phyloP scores from a whole-genome alignment of 495 filamentous ascomycete species.

The Trichoderma gamsii region DNA sequence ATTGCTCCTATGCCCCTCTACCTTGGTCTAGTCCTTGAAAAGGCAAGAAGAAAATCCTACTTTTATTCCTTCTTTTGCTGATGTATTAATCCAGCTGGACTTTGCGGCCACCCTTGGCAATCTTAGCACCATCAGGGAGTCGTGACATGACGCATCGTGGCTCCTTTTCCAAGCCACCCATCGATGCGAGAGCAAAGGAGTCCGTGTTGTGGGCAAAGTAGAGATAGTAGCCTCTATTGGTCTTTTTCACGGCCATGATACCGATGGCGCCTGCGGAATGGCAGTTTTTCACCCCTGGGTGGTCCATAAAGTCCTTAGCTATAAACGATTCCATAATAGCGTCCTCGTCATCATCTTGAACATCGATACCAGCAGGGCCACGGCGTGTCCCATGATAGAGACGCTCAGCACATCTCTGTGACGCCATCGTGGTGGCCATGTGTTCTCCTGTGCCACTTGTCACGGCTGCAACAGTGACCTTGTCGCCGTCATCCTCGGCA shows the following conservation, averaged over 20 bases:
- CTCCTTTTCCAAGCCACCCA: constrained; percentile 65
- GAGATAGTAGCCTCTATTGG: constrained; percentile 59
- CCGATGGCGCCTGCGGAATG: constrained; percentile 72
- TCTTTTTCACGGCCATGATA: constrained; percentile 77
- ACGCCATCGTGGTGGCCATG: constrained; percentile 86
- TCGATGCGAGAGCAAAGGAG: constrained; percentile 83
- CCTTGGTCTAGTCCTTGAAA: neutral
- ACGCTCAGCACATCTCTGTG: constrained; percentile 67
- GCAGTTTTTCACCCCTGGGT: constrained; percentile 68
- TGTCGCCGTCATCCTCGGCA: constrained; percentile 48
- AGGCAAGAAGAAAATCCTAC: neutral
- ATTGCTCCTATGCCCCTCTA: neutral
- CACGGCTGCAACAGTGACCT: constrained; percentile 64
- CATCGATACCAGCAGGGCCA: constrained; percentile 48
- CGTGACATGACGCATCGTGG: constrained; percentile 84
- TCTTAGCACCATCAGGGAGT: constrained; percentile 29
- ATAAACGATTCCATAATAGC: constrained; percentile 66
- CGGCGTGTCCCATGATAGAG: constrained; percentile 62
- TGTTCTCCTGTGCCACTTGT: constrained; percentile 95
- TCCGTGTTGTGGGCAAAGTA: constrained; percentile 93
- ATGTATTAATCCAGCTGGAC: constrained; percentile 29
- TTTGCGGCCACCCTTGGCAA: constrained; percentile 47
- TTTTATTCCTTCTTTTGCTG: neutral
- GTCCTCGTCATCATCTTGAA: constrained; percentile 63
- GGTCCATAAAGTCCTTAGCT: constrained; percentile 71